These are phyloP conservation scores for Calocybe indica DNA, from an alignment of 768 basidiomycete species.

Conservation along the genomic window DNA sequence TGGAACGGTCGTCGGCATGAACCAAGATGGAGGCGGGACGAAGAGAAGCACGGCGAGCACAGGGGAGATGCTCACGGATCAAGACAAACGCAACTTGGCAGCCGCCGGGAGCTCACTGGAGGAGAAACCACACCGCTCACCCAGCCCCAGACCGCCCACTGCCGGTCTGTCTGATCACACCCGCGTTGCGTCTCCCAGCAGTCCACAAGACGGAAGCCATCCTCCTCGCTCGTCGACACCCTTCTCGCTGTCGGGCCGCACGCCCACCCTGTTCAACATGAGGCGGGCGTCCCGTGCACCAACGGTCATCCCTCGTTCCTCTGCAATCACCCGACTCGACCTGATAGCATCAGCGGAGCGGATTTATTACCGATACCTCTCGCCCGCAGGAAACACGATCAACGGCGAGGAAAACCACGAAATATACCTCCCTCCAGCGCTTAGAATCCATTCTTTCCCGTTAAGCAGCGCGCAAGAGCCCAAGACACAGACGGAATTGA, in stretches of 20 bases:
- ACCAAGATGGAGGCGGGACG: constrained; percentile 44
- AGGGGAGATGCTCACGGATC: constrained; percentile 62
- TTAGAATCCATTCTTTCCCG: constrained; percentile 90
- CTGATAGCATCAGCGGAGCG: constrained; percentile 92
- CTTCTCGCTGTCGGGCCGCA: constrained; percentile 70
- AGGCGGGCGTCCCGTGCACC: constrained; percentile 85
- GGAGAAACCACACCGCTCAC: constrained; percentile 47
- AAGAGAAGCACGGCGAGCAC: constrained; percentile 84
- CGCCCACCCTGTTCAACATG: constrained; percentile 70
- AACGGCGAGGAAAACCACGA: constrained; percentile 90
- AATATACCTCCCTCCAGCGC: constrained; percentile 91
- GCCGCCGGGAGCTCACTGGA: constrained; percentile 30
- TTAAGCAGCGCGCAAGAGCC: constrained; percentile 72
- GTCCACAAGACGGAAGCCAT: constrained; percentile 27
- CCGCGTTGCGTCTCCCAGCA: constrained; percentile 40
- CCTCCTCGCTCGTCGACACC: constrained; percentile 69
- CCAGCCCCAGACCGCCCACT: constrained; percentile 50
- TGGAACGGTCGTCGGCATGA: constrained; percentile 79
- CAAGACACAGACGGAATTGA: constrained; percentile 58
- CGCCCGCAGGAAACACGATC: constrained; percentile 68
- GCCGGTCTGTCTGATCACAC: constrained; percentile 37
- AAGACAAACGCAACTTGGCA: constrained; percentile 63
- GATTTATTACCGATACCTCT: constrained; percentile 92
- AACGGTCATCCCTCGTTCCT: constrained; percentile 87
- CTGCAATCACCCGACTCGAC: constrained; percentile 86